phyloP scores from a whole-genome alignment of 495 filamentous ascomycete species.

The Penicillium parvum region DNA sequence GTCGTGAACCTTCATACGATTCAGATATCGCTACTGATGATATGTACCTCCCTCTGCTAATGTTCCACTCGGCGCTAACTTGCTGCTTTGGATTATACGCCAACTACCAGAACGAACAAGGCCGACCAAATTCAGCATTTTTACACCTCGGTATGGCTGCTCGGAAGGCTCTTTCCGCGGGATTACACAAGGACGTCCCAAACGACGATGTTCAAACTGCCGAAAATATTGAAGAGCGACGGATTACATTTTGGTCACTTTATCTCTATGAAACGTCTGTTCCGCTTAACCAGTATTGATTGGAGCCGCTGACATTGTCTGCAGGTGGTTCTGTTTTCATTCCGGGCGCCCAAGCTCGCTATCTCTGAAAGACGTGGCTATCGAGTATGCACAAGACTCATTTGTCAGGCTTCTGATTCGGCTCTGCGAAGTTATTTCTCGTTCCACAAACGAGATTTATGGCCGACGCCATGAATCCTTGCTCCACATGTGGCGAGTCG shows the following conservation, averaged over 20 bases:
- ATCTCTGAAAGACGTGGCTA: slow-evolving; percentile 31
- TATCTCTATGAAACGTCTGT: slow-evolving; percentile 41
- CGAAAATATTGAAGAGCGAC: slow-evolving; percentile 32
- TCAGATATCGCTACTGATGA: slow-evolving; percentile 43
- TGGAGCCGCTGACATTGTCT: background rate
- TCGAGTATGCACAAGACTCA: slow-evolving; percentile 32
- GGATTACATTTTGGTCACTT: slow-evolving; percentile 41
- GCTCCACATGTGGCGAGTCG: slow-evolving; percentile 41
- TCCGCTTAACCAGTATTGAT: background rate
- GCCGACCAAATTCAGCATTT: slow-evolving; percentile 41
- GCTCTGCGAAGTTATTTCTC: slow-evolving; percentile 32
- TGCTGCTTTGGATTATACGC: slow-evolving; percentile 30
- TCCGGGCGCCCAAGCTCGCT: slow-evolving; percentile 37
- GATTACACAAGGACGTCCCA: slow-evolving; percentile 40
- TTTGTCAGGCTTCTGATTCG: slow-evolving; percentile 30
- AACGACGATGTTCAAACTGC: slow-evolving; percentile 18
- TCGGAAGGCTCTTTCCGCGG: slow-evolving; percentile 40
- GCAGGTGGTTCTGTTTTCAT: slow-evolving; percentile 43
- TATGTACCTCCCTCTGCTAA: slow-evolving; percentile 24
- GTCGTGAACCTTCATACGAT: slow-evolving; percentile 41
- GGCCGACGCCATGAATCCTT: slow-evolving; percentile 39
- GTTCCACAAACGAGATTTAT: slow-evolving; percentile 38
- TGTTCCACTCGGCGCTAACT: too few species aligned
- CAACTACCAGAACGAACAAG: slow-evolving; percentile 41
- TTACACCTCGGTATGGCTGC: slow-evolving; percentile 34